These are phyloP conservation scores for Mycotypha africana DNA, from an alignment of 371 early-diverging fungal species.

Conservation along the genomic window DNA sequence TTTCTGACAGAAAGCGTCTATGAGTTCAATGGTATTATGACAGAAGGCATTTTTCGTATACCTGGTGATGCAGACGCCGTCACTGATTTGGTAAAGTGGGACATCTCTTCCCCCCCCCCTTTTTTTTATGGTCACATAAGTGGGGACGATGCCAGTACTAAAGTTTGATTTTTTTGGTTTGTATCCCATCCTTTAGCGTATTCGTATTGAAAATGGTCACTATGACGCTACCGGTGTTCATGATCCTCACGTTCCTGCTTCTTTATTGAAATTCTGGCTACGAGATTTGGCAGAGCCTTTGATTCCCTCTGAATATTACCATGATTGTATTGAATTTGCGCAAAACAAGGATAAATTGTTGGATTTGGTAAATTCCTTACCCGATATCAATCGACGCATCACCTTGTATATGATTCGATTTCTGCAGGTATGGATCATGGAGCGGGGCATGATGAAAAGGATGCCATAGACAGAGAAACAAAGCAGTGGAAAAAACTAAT, in stretches of 20 bases:
- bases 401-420: conserved; percentile 77
- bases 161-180: background rate
- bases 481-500: background rate
- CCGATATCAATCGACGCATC: conserved; percentile 73
- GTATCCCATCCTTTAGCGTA: conserved; percentile 29
- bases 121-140: background rate
- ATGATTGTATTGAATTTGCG: conserved; percentile 56
- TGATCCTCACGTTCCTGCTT: conserved; percentile 91
- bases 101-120: background rate
- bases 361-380: conserved; percentile 61
- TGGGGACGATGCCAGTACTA: too few species aligned
- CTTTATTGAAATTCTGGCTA: conserved; percentile 89
- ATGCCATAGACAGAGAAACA: too few species aligned
- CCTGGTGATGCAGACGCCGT: conserved; percentile 92
- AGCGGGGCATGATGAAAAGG: too few species aligned
- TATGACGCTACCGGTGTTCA: conserved; percentile 64
- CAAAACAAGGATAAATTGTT: conserved; percentile 54
- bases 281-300: conserved; percentile 90
- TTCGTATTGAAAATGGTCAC: conserved; percentile 80
- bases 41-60: conserved; percentile 97
- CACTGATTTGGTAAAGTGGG: conserved; percentile 67
- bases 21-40: conserved; percentile 66
- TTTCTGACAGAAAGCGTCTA: conserved; percentile 77
- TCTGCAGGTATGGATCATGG: conserved; percentile 71
- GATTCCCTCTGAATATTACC: conserved; percentile 80